phyloP scores from a whole-genome alignment of 768 basidiomycete genomes.

The Tylopilus plumbeoviolaceoides region DNA sequence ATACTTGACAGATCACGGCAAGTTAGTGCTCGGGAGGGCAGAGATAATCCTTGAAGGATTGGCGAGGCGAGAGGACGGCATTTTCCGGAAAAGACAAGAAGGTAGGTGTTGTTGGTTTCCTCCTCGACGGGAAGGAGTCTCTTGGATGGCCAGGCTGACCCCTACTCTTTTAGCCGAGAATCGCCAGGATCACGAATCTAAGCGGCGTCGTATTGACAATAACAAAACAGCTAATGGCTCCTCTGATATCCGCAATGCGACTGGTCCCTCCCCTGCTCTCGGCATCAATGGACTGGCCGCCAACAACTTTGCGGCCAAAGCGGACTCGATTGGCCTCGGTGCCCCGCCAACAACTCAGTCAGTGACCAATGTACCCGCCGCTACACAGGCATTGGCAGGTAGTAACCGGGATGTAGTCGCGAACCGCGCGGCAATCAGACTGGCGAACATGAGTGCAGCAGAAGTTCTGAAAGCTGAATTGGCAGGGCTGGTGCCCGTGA shows the following conservation, averaged over 20 bases:
- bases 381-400: conserved; percentile 71
- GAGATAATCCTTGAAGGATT: conserved; percentile 95
- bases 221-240: conserved; percentile 42
- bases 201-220: conserved; percentile 71
- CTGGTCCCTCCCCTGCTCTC: conserved; percentile 30
- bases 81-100: conserved; percentile 90
- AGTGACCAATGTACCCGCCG: conserved; percentile 51
- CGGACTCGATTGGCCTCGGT: conserved; percentile 75
- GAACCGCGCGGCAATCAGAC: conserved; percentile 84
- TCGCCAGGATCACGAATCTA: conserved; percentile 87
- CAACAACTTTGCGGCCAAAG: conserved; percentile 69
- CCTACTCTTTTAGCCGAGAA: conserved; percentile 66
- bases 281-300: conserved; percentile 31
- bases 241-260: conserved; percentile 27
- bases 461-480: conserved; percentile 91
- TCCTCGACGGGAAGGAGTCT: conserved; percentile 8
- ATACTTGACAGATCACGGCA: conserved; percentile 91
- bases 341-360: conserved; percentile 58
- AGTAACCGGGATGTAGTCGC: conserved; percentile 90
- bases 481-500: conserved; percentile 47
- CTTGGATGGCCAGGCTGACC: conserved; percentile 13
- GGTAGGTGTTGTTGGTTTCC: conserved; percentile 48
- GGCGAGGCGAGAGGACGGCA: conserved; percentile 92
- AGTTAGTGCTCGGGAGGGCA: conserved; percentile 77
- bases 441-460: conserved; percentile 96